Evolutionary conservation across 352 stramenopile genomes (phyloP).

Genomic region (Phytopythium litorale): DNA sequence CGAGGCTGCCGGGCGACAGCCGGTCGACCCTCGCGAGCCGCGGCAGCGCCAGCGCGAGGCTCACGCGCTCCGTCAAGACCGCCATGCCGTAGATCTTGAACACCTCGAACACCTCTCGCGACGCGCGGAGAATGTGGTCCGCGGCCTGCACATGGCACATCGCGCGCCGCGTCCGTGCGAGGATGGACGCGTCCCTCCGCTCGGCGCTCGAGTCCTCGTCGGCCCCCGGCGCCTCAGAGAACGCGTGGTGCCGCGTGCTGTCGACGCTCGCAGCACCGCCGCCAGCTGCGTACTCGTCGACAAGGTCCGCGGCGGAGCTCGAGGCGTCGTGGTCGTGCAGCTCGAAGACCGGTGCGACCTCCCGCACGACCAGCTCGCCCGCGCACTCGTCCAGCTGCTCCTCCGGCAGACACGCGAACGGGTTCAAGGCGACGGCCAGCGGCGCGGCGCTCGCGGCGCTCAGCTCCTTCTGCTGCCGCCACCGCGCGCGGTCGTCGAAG

Average conservation of each 20-base stretch:
- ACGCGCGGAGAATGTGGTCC: constrained; percentile 48
- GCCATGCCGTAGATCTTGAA: constrained; percentile 85
- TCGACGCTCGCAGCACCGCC: neutral
- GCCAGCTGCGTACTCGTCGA: constrained; percentile 28
- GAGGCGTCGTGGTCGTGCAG: constrained; percentile 13
- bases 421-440: constrained; percentile 47
- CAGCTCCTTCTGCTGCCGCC: constrained; percentile 7
- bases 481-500: constrained; percentile 35
- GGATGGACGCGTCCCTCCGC: constrained; percentile 6
- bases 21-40: constrained; percentile 16
- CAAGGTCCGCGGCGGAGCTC: constrained; percentile 30
- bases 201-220: neutral
- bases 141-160: constrained; percentile 5
- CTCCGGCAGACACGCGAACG: constrained; percentile 52
- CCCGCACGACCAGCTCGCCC: constrained; percentile 45
- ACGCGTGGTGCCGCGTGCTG: constrained; percentile 24
- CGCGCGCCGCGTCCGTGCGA: neutral
- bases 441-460: constrained; percentile 16
- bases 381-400: constrained; percentile 57
- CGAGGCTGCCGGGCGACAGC: constrained; percentile 4
- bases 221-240: constrained; percentile 7
- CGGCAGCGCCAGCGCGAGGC: constrained; percentile 38
- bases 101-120: constrained; percentile 69
- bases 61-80: constrained; percentile 65
- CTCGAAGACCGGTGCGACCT: constrained; percentile 29